Base-by-base conservation (phyloP, 116 monocot species). In the Iris pallida region DNA sequence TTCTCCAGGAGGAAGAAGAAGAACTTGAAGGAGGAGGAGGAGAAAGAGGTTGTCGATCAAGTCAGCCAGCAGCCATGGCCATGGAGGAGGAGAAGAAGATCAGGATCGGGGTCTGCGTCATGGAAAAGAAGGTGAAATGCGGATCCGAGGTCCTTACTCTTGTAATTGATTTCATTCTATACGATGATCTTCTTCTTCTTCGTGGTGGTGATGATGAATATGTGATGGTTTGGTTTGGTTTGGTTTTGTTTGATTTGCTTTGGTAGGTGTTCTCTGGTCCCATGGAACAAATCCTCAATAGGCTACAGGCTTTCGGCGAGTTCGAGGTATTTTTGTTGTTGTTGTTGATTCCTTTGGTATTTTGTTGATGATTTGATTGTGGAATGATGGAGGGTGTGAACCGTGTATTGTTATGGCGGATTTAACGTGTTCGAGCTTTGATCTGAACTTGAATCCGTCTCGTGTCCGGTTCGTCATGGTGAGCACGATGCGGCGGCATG, bases 41-140 rank as follows among this genome's bases (percentile, higher is more conserved):
- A n/a, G n/a, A n/a, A n/a, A n/a, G n/a, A n/a, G n/a, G n/a, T n/a
- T n/a, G n/a, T n/a, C n/a, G n/a, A n/a, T n/a, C n/a, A n/a, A n/a
- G n/a, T n/a, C n/a, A n/a, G n/a, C n/a, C n/a, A n/a, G n/a, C n/a
- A 48, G 40, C 61, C 40, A 61, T 12, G 62, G 20, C 40, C 59
- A 59, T 15, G 51, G 61, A 64, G 72, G 51, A n/a, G 46, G 66
- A 8, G 64, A 70, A 51, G 46, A 90, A 78, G 84, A 77, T 98
- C 77, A 93, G 41, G 68, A 79, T 98, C 71, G 98, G 98, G 13
- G 98, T 98, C 70, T 98, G 93, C 88, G 98, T 98, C 58, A 88
- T 98, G 98, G 93, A 90, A 81, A 98, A 98, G 88, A 98, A 98
- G 98, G 98, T 98, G 78, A 89, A 82, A 71, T 74, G 76, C 71